phyloP scores from a whole-genome alignment of 1,284 basidiomycete species.

The Anthracocystis setariae region DNA sequence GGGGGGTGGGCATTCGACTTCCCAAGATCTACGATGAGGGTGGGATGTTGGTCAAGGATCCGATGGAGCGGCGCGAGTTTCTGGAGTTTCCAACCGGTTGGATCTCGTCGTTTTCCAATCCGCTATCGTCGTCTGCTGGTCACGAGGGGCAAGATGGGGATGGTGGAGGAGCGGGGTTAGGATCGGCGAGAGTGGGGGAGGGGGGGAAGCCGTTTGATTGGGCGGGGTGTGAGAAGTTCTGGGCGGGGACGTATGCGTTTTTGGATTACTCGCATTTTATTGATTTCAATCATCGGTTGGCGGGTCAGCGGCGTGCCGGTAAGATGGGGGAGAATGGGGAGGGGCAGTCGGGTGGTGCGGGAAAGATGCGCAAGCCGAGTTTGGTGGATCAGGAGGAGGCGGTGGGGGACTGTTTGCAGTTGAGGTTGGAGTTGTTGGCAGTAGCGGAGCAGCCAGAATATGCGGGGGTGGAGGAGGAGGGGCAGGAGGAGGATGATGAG shows the following conservation, averaged over 20 bases:
- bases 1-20: constrained; percentile 51
- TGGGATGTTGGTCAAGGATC: constrained; percentile 20
- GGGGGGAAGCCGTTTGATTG: constrained; percentile 54
- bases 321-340: too few species aligned
- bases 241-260: constrained; percentile 49
- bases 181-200: not conserved
- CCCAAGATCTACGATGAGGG: constrained; percentile 34
- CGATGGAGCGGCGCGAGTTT: constrained; percentile 41
- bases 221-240: constrained; percentile 54
- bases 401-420: constrained; percentile 52
- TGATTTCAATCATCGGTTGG: constrained; percentile 38
- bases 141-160: too few species aligned
- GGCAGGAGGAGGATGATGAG: constrained; percentile 26
- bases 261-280: constrained; percentile 50
- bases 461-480: constrained; percentile 28
- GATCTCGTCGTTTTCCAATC: constrained; percentile 26
- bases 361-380: constrained; percentile 11
- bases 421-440: constrained; percentile 48
- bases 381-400: constrained; percentile 45
- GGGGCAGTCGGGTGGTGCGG: too few species aligned
- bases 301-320: constrained; percentile 28
- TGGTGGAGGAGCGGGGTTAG: constrained; percentile 14
- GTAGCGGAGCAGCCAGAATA: constrained; percentile 34
- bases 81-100: constrained; percentile 38
- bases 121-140: too few species aligned